Evolutionary conservation across 139 green algal genomes (phyloP).

Genomic region (Haematococcus sp.): DNA sequence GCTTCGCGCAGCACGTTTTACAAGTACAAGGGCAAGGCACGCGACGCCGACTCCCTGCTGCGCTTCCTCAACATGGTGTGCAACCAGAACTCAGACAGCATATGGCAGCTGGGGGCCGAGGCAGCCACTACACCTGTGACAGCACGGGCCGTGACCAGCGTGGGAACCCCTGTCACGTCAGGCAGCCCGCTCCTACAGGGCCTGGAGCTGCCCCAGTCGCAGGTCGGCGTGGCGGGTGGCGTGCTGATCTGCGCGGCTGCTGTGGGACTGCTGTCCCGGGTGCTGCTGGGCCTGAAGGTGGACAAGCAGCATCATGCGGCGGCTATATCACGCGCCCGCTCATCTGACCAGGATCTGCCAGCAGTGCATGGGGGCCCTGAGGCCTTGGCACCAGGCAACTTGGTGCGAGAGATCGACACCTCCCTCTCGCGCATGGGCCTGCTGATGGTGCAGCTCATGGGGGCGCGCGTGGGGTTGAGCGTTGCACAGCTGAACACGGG

Average conservation of each 20-base stretch:
- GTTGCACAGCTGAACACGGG: slow-evolving; percentile 5
- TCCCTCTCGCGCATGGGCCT: slow-evolving; percentile 19
- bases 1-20: slow-evolving; percentile 25
- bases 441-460: slow-evolving; percentile 21
- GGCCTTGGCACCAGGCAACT: background rate
- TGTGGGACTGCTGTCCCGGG: background rate
- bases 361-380: background rate
- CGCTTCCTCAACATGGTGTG: slow-evolving; percentile 48
- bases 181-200: background rate
- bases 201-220: background rate
- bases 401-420: slow-evolving; percentile 22
- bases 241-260: background rate
- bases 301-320: background rate
- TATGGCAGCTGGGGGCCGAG: slow-evolving; percentile 16
- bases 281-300: background rate
- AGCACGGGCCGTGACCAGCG: background rate
- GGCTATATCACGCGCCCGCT: background rate
- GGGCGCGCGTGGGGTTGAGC: slow-evolving; percentile 11
- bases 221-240: background rate
- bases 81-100: slow-evolving; percentile 17
- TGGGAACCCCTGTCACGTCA: background rate
- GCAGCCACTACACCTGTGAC: background rate
- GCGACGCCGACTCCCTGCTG: slow-evolving; percentile 27
- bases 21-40: slow-evolving; percentile 34
- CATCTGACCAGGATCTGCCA: background rate